Conservation (phyloP, 768 basidiomycete species). For the Trametes gibbosa region DNA sequence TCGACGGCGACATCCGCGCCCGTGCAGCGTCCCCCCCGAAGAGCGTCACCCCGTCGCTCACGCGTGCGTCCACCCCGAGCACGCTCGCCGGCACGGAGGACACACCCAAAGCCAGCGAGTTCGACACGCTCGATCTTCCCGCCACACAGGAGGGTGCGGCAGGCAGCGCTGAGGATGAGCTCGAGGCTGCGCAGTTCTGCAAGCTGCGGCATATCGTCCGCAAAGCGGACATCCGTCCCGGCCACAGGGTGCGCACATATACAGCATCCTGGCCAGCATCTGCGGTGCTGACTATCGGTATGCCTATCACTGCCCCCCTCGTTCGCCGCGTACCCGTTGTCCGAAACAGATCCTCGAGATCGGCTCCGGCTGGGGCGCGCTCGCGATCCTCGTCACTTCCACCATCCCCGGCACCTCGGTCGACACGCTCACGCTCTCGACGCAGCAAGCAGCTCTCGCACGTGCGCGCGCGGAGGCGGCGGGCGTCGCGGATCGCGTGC, state of each 20-base stretch:
- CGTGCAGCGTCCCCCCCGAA: neutral
- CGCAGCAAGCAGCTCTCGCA: constrained; percentile 60
- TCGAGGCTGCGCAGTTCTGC: constrained; percentile 37
- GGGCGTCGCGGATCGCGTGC: constrained; percentile 50
- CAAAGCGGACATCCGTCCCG: constrained; percentile 58
- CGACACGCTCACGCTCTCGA: constrained; percentile 71
- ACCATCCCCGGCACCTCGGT: constrained; percentile 55
- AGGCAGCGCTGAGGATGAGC: constrained; percentile 16
- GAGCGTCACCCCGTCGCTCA: constrained; percentile 7
- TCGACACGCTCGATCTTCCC: neutral
- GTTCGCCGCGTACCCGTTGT: no score
- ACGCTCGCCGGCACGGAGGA: constrained; percentile 11
- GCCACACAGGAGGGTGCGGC: neutral
- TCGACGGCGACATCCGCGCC: constrained; percentile 52
- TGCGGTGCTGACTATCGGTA: no score
- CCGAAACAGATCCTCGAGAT: constrained; percentile 58
- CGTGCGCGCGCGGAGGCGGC: constrained; percentile 50
- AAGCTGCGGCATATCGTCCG: constrained; percentile 63
- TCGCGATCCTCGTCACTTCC: constrained; percentile 61
- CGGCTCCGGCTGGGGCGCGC: constrained; percentile 77
- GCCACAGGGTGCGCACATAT: constrained; percentile 33
- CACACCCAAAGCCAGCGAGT: neutral
- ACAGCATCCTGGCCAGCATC: no score
- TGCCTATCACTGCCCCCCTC: no score
- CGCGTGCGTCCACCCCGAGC: constrained; percentile 13